Evolutionary conservation across 768 basidiomycete genomes (phyloP).

Genomic region (Coprinopsis cinerea): DNA sequence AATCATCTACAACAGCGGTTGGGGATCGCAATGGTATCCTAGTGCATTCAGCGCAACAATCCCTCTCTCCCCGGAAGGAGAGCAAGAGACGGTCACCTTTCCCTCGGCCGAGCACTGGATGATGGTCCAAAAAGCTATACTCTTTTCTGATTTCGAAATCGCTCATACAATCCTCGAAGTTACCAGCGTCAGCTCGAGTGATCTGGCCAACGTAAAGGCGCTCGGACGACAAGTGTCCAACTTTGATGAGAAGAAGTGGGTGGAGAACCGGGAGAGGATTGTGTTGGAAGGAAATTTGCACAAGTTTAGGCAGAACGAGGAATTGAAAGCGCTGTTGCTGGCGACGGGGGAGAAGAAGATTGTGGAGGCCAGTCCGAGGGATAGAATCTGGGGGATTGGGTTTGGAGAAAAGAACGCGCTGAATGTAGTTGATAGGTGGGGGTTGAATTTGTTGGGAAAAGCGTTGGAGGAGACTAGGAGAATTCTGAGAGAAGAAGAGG

Average conservation of each 20-base stretch:
- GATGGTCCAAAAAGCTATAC: slow-evolving; percentile 58
- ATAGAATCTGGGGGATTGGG: slow-evolving; percentile 62
- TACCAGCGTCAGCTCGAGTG: slow-evolving; percentile 22
- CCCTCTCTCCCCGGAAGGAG: slow-evolving; percentile 22
- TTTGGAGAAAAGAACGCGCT: slow-evolving; percentile 45
- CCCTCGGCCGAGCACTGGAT: slow-evolving; percentile 58
- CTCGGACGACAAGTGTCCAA: slow-evolving; percentile 45
- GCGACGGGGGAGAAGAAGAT: slow-evolving; percentile 42
- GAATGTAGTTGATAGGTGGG: slow-evolving; percentile 39
- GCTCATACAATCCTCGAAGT: slow-evolving; percentile 38
- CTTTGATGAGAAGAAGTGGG: slow-evolving; percentile 48
- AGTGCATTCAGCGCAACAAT: slow-evolving; percentile 39
- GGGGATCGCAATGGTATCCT: slow-evolving; percentile 45
- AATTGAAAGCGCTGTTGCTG: slow-evolving; percentile 34
- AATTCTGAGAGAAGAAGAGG: slow-evolving; percentile 26
- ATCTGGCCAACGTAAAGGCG: slow-evolving; percentile 42
- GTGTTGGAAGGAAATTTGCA: slow-evolving; percentile 47
- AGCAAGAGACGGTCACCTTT: slow-evolving; percentile 30
- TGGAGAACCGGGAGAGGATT: slow-evolving; percentile 37
- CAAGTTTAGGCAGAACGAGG: slow-evolving; percentile 49
- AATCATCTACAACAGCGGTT: slow-evolving; percentile 28
- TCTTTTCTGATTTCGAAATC: slow-evolving; percentile 42
- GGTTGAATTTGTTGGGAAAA: slow-evolving; percentile 49
- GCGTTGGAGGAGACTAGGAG: slow-evolving; percentile 37
- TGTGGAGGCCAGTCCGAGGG: slow-evolving; percentile 55